Evolutionary conservation across 108 stramenopile genomes (phyloP).

Genomic region (Conticribra guillardii): DNA sequence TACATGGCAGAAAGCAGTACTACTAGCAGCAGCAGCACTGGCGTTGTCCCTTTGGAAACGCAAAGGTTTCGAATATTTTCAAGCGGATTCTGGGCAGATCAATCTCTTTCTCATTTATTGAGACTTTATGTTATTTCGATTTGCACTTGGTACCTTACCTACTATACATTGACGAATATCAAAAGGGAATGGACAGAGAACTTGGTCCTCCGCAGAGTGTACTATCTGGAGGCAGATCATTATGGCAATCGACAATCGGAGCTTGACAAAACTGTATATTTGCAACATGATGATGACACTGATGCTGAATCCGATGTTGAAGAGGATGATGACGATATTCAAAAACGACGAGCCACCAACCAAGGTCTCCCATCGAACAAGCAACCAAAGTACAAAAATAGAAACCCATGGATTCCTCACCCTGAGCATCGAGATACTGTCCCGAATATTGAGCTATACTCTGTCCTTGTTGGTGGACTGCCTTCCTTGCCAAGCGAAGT

Average conservation of each 20-base stretch:
- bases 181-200: conserved; percentile 75
- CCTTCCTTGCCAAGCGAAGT: conserved; percentile 68
- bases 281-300: conserved; percentile 33
- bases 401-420: conserved; percentile 85
- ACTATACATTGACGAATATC: conserved; percentile 52
- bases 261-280: conserved; percentile 53
- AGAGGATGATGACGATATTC: conserved; percentile 13
- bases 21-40: neutral
- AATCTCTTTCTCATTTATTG: conserved; percentile 18
- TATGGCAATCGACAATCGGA: conserved; percentile 71
- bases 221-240: conserved; percentile 83
- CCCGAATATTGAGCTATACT: conserved; percentile 82
- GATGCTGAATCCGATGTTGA: conserved; percentile 29
- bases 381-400: conserved; percentile 34
- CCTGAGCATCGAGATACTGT: conserved; percentile 85
- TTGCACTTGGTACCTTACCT: conserved; percentile 66
- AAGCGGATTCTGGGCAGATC: conserved; percentile 25
- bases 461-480: conserved; percentile 82
- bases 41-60: neutral
- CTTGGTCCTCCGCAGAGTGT: conserved; percentile 78
- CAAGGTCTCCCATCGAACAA: conserved; percentile 8
- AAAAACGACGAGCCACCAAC: conserved; percentile 42
- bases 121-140: conserved; percentile 65
- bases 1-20: neutral
- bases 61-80: conserved; percentile 39